Evolutionary conservation across 176 grass and related monocot genomes (phyloP), one percentile per base, ranked within the genome.

Genomic region (Juncus effusus): DNA sequence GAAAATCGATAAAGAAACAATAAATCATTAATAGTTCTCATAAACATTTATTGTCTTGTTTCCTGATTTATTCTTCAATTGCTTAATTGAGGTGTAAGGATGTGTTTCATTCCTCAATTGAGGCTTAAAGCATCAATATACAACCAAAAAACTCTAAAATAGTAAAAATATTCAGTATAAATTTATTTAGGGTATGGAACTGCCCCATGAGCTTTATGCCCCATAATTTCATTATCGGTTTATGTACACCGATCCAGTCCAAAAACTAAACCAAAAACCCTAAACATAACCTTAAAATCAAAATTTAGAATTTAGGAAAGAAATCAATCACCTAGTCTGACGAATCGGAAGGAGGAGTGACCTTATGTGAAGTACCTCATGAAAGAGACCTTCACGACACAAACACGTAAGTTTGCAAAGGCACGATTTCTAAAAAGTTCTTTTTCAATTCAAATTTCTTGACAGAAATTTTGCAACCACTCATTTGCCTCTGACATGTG

Each of bases 331-430:
- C 93, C 77, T 81, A 73, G 16, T 92, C 88, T 5, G 78, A 42
- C 74, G 82, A 81, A 71, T 44, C 93, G 3, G 74, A 75, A 36
- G 73, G 52, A 36, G 93, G 80, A 14, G 74, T 64, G 76, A 89
- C 1, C 59, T 68, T 83, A 64, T 74, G 85, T 28, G 75, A 61
- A 96, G 83, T 37, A 96, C 70, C 9, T 88, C 40, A 9, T 85
- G 84, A 69, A 91, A 88, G 63, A 91, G 75, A 7, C 83, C 82
- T 74, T 96, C 79, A 10, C 1, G 62, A 16, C 87, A 96, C 38
- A 96, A 67, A 69, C 79, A 83, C 60, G 87, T 35, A 96, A 74
- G 79, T 91, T 91, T 82, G 91, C 91, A 7, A 96, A 96, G 5
- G 87, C 81, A 0, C 81, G 79, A 59, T 80, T 75, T 7, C 76